Conservation (phyloP, 176 grass and related monocot species). For the Tillandsia fasciculata region DNA sequence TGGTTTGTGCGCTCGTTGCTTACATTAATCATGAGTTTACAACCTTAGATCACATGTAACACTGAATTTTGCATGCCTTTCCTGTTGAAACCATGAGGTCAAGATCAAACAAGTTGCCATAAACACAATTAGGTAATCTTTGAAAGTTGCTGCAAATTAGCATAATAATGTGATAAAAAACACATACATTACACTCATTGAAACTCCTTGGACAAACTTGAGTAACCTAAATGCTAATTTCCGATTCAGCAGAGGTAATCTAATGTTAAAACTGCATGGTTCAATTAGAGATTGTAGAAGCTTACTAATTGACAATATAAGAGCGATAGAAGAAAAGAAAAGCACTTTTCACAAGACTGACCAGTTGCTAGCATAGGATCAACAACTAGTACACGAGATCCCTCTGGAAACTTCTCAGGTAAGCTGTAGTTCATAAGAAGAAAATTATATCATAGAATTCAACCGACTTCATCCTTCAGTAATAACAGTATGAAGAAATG, state of each 20-base stretch:
- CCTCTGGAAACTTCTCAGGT: slow-evolving; percentile 73
- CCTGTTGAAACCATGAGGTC: neutral
- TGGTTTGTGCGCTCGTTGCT: too few species aligned
- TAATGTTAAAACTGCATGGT: too few species aligned
- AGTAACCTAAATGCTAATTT: too few species aligned
- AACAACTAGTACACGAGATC: slow-evolving; percentile 68
- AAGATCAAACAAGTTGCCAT: neutral
- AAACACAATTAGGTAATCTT: neutral
- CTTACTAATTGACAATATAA: neutral
- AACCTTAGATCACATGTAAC: too few species aligned
- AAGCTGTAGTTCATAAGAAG: slow-evolving; percentile 36
- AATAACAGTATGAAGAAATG: too few species aligned
- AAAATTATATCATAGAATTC: neutral
- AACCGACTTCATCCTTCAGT: too few species aligned
- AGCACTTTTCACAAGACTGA: slow-evolving; percentile 22
- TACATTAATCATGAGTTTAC: neutral
- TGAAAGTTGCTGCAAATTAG: neutral
- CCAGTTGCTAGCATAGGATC: slow-evolving; percentile 96
- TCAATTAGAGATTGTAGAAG: neutral
- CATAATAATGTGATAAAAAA: too few species aligned
- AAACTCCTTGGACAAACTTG: too few species aligned
- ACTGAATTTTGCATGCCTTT: neutral
- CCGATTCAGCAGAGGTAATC: too few species aligned
- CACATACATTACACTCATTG: too few species aligned
- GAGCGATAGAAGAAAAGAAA: neutral